These are phyloP conservation scores for Vanderwaltozyma polyspora DNA, from an alignment of 805 yeast species.

Conservation along the genomic window DNA sequence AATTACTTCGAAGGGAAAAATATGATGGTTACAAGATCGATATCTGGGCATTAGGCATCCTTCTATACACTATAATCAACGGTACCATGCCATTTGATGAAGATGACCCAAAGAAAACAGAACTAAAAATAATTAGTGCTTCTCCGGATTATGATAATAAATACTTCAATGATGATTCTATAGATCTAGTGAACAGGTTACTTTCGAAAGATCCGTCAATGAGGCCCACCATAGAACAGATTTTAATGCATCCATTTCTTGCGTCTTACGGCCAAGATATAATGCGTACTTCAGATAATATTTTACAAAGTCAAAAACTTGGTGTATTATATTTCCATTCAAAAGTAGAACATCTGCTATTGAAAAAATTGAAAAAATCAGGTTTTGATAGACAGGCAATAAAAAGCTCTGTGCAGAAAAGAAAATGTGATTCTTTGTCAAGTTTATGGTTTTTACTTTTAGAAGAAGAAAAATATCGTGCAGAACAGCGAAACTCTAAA, in stretches of 20 bases:
- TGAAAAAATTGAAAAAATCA: conserved; percentile 46
- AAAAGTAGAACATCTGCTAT: conserved; percentile 47
- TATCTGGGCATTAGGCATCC: conserved; percentile 87
- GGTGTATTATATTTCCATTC: conserved; percentile 40
- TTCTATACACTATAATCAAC: conserved; percentile 68
- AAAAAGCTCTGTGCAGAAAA: conserved; percentile 43
- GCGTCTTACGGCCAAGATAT: conserved; percentile 35
- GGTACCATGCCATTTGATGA: conserved; percentile 93
- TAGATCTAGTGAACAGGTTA: conserved; percentile 40
- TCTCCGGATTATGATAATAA: conserved; percentile 49
- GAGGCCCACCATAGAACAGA: conserved; percentile 48
- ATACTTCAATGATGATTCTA: conserved; percentile 37
- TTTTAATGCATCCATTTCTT: conserved; percentile 41
- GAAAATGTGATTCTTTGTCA: conserved; percentile 58
- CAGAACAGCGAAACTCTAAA: conserved; percentile 19
- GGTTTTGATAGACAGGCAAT: conserved; percentile 57
- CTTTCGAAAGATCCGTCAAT: conserved; percentile 53
- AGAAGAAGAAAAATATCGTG: conserved; percentile 33
- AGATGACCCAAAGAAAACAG: conserved; percentile 53
- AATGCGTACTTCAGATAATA: conserved; percentile 30
- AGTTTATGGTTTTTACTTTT: conserved; percentile 65
- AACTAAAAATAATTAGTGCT: conserved; percentile 45
- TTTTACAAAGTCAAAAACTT: conserved; percentile 28
- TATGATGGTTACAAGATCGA: conserved; percentile 78
- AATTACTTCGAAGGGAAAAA: conserved; percentile 52